Base-by-base conservation (phyloP, 352 stramenopile genomes). In the Thraustochytrium striatum region DNA sequence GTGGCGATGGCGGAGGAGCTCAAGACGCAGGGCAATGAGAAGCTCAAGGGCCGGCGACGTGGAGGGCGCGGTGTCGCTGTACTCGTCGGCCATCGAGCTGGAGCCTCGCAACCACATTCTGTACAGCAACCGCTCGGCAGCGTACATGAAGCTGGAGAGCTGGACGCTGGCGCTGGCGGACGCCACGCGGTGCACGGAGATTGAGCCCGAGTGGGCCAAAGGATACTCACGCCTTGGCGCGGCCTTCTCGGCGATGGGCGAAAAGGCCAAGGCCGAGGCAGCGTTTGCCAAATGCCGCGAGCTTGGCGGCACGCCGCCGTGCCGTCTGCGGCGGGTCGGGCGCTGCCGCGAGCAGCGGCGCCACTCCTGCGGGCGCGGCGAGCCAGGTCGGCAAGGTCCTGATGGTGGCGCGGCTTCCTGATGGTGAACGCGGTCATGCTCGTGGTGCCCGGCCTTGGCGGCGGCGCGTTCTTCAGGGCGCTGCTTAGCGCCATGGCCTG, bases 61-160 rank as follows among this genome's bases (percentile, higher is more conserved):
- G 30, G 81, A 81, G 2, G 82, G 83, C 7, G 80, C 80, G 33
- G 32, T 85, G 33, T 39, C 53, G 2, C 21, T 28, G 38, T 83
- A 83, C 80, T 79, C 78, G 7, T 5, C 84, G 72, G 91, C 91
- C 59, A 91, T 96, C 73, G 87, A 89, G 65, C 55, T 94, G 19
- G 89, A 96, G 82, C 52, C 72, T 25, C 69, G 61, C 41, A 94
- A 96, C 85, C 91, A 95, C 85, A 88, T 95, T 25, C 94, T 93
- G 83, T 96, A 87, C 86, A 94, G 89, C 16, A 96, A 96, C 87
- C 68, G 83, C 35, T 43, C 82, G 8, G 61, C 70, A 41, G 83
- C 78, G 25, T 81, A 85, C 57, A 61, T 43, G 61, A 59, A 58
- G 58, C 11, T 43, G 33, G 33, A 69, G 13, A 32, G 43, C 32